Evolutionary conservation across 345 rosid genomes (phyloP).

Genomic region (Gossypium bickii): DNA sequence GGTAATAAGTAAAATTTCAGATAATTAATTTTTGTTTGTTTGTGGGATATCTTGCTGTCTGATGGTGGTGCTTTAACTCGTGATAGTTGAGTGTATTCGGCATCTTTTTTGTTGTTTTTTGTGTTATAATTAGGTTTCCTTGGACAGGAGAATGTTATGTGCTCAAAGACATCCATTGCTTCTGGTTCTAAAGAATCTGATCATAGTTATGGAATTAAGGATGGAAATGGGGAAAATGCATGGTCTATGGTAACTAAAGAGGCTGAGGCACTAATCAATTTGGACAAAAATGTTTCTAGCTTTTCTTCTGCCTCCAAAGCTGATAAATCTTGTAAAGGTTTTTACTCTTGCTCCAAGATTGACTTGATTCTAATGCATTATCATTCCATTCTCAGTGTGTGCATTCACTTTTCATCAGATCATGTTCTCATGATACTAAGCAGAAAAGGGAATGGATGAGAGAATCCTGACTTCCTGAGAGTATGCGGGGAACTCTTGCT

Average conservation of each 20-base stretch:
- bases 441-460: neutral
- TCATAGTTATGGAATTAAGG: constrained; percentile 10
- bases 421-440: neutral
- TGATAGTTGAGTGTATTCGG: neutral
- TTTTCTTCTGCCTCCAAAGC: constrained; percentile 22
- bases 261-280: constrained; percentile 21
- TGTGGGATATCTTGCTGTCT: neutral
- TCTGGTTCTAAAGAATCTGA: constrained; percentile 13
- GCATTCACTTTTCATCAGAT: neutral
- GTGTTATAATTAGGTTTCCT: neutral
- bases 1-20: constrained; percentile 23
- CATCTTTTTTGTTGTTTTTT: neutral
- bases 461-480: neutral
- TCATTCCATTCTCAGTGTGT: neutral
- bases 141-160: constrained; percentile 25
- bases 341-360: neutral
- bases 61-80: neutral
- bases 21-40: neutral
- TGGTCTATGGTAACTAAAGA: constrained; percentile 31
- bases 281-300: constrained; percentile 24
- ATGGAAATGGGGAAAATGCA: constrained; percentile 13
- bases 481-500: neutral
- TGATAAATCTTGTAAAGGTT: constrained; percentile 37
- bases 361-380: neutral
- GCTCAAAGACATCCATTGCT: constrained; percentile 4